Evolutionary conservation across 2,329 filamentous ascomycete species (phyloP).

Genomic region (Aureobasidium melanogenum): DNA sequence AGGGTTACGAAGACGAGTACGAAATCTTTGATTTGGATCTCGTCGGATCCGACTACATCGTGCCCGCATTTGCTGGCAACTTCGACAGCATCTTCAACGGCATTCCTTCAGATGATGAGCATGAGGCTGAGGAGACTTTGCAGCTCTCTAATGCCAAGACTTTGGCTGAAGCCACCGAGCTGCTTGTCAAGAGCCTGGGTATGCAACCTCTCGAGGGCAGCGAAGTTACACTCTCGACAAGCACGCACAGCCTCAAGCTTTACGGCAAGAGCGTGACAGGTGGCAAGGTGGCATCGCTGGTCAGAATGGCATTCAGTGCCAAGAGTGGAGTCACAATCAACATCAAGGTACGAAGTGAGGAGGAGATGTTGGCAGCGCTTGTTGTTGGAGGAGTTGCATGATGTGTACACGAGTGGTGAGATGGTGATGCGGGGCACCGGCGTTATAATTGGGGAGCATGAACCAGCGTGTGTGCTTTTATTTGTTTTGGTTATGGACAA

Average conservation of each 20-base stretch:
- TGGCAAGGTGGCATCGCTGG: slow-evolving; percentile 75
- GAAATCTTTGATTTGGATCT: slow-evolving; percentile 91
- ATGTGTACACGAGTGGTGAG: slow-evolving; percentile 20
- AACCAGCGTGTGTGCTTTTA: slow-evolving; percentile 8
- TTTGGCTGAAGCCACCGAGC: slow-evolving; percentile 91
- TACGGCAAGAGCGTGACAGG: slow-evolving; percentile 91
- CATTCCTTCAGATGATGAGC: slow-evolving; percentile 69
- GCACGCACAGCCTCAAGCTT: slow-evolving; percentile 88
- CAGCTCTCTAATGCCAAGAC: slow-evolving; percentile 83
- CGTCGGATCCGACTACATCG: slow-evolving; percentile 83
- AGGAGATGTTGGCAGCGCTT: slow-evolving; percentile 78
- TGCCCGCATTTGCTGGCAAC: slow-evolving; percentile 87
- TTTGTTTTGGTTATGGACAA: not conserved
- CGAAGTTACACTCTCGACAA: slow-evolving; percentile 78
- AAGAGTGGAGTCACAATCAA: slow-evolving; percentile 95
- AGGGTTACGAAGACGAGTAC: slow-evolving; percentile 94
- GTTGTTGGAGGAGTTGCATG: slow-evolving; percentile 79
- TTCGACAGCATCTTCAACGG: slow-evolving; percentile 89
- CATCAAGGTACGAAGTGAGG: slow-evolving; percentile 84
- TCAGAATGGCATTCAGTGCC: slow-evolving; percentile 88
- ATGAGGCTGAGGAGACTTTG: slow-evolving; percentile 85
- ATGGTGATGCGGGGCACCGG: not conserved
- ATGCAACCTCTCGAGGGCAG: slow-evolving; percentile 91
- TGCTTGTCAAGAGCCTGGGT: slow-evolving; percentile 76
- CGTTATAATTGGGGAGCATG: slow-evolving; percentile 9